Conservation (phyloP, 495 filamentous ascomycete genomes). For the Aspergillus funiculosus region DNA sequence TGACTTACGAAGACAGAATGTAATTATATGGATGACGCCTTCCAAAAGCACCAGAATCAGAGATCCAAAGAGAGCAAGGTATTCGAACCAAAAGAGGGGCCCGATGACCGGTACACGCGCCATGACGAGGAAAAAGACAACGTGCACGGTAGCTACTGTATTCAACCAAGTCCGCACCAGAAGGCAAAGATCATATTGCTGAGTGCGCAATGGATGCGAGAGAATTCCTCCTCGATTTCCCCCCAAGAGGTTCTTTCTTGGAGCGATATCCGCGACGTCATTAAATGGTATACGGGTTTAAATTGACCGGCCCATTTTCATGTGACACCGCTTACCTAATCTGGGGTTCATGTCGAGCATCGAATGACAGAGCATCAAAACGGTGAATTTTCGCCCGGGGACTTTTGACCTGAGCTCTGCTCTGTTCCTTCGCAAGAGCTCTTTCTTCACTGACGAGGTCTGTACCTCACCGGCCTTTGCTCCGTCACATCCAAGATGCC, state of each 20-base stretch:
- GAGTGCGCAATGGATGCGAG: conserved; percentile 1
- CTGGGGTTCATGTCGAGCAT: conserved; percentile 28
- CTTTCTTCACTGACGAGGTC: neutral
- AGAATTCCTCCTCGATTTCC: neutral
- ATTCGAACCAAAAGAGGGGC: conserved; percentile 74
- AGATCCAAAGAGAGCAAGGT: conserved; percentile 76
- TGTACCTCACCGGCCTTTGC: neutral
- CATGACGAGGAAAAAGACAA: conserved; percentile 37
- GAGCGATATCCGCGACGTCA: conserved; percentile 17
- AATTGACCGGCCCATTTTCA: conserved; percentile 18
- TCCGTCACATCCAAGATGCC: conserved; percentile 60
- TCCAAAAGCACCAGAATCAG: conserved; percentile 77
- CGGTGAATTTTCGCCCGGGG: conserved; percentile 19
- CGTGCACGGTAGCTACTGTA: neutral
- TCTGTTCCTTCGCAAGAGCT: neutral
- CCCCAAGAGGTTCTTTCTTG: neutral
- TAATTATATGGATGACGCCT: conserved; percentile 76
- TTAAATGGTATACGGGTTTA: too few species aligned
- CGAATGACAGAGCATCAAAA: neutral
- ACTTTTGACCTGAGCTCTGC: neutral
- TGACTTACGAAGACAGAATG: conserved; percentile 75
- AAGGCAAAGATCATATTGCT: conserved; percentile 2
- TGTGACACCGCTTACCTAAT: conserved; percentile 37
- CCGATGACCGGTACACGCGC: conserved; percentile 79
- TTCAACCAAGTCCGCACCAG: neutral